These are phyloP conservation scores for Acanthamoeba lenticulata DNA, from an alignment of 208 protist genomes.

Conservation along the genomic window DNA sequence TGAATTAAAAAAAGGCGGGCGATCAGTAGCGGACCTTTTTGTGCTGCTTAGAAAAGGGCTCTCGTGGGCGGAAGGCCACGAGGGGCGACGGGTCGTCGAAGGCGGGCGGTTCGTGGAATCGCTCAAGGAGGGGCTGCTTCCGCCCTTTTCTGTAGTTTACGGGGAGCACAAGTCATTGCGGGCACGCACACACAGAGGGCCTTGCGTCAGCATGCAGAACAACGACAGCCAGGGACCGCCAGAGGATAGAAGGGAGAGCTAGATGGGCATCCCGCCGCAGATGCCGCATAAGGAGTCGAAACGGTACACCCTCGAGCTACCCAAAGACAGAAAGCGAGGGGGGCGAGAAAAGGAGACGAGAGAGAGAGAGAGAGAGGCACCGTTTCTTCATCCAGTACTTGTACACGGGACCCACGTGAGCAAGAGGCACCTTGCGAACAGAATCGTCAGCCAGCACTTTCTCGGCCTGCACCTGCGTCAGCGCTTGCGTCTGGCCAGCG, in stretches of 20 bases:
- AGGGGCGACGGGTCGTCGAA: slow-evolving; percentile 31
- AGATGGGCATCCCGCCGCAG: too few species aligned
- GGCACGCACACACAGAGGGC: too few species aligned
- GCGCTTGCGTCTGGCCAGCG: background rate
- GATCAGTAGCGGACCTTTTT: background rate
- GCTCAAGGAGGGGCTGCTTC: background rate
- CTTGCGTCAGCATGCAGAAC: background rate
- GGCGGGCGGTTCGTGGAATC: slow-evolving; percentile 11
- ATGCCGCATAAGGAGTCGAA: too few species aligned
- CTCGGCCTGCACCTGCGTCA: background rate
- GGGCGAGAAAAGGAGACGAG: background rate
- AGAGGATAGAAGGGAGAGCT: too few species aligned
- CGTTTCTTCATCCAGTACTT: slow-evolving; percentile 52
- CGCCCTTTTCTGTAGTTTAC: background rate
- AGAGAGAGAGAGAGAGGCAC: background rate
- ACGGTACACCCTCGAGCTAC: too few species aligned
- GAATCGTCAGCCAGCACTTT: background rate
- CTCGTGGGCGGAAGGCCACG: slow-evolving; percentile 39
- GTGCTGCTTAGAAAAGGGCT: background rate
- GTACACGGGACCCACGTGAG: slow-evolving; percentile 18
- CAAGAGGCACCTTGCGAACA: background rate
- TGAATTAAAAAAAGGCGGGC: background rate
- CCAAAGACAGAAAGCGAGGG: too few species aligned
- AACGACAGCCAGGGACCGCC: too few species aligned
- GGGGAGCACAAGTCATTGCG: background rate